phyloP scores from a whole-genome alignment of 768 basidiomycete species.

The Suillus americanus region DNA sequence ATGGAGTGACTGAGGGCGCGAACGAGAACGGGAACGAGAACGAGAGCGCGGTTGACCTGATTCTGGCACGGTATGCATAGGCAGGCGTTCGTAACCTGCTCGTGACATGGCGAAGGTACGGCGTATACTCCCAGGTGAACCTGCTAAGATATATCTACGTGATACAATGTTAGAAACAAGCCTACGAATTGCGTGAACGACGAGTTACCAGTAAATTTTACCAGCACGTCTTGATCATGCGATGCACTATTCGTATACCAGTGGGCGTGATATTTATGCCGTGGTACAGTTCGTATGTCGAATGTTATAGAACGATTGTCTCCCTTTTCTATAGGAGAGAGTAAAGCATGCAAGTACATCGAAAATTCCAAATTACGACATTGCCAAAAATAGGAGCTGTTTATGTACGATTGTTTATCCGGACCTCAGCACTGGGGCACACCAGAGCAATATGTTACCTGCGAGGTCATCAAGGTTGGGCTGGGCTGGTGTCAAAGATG shows the following conservation, averaged over 20 bases:
- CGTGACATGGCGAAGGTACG: slow-evolving; percentile 32
- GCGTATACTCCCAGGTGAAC: neutral
- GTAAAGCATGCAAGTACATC: neutral
- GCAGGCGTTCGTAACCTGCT: slow-evolving; percentile 47
- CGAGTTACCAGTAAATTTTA: neutral
- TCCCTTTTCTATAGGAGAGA: neutral
- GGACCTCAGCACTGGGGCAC: too few species aligned
- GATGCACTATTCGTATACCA: neutral
- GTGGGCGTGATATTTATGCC: neutral
- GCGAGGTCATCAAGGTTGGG: neutral
- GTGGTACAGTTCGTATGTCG: neutral
- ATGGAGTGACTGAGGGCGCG: slow-evolving; percentile 14
- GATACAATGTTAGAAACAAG: neutral
- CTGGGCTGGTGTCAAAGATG: neutral
- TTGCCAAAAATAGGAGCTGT: neutral
- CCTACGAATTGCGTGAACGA: neutral
- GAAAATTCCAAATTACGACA: neutral
- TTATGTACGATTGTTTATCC: neutral
- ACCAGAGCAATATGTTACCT: neutral
- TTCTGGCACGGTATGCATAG: slow-evolving; percentile 43
- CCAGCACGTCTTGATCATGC: neutral
- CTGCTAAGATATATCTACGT: neutral
- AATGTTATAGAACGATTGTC: neutral
- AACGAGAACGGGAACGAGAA: slow-evolving; percentile 28
- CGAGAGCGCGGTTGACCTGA: slow-evolving; percentile 28